Percentiles rank a stretch among this genome's conserved stretches.
These are phyloP conservation scores for Jatropha podagrica DNA, from an alignment of 441 rosid genomes.

Conservation along the genomic window DNA sequence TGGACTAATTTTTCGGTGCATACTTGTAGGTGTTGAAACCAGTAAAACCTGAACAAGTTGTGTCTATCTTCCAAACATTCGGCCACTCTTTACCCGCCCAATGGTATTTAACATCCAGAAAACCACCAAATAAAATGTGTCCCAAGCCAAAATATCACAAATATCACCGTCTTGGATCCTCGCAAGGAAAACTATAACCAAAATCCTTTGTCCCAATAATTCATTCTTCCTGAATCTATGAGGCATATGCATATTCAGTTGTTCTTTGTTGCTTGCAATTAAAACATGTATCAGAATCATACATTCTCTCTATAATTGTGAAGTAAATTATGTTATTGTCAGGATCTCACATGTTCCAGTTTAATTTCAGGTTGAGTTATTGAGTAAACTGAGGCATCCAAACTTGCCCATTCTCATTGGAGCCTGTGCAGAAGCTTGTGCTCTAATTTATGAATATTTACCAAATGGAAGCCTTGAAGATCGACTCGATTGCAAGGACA, in stretches of 20 bases:
- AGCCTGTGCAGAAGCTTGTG: slow-evolving; percentile 78
- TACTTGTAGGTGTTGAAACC: background rate
- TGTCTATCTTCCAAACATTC: background rate
- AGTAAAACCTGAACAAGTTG: background rate
- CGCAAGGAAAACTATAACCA: background rate
- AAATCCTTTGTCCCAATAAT: background rate
- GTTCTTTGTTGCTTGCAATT: background rate
- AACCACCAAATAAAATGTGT: background rate
- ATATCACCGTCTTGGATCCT: background rate
- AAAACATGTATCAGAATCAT: background rate
- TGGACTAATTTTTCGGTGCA: background rate
- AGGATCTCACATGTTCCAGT: slow-evolving; percentile 20
- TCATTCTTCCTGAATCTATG: background rate
- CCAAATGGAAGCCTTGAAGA: slow-evolving; percentile 93
- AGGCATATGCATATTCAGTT: background rate
- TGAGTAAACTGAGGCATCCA: slow-evolving; percentile 89
- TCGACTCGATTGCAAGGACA: slow-evolving; percentile 68
- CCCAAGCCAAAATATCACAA: background rate
- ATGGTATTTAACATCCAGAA: slow-evolving; percentile 1
- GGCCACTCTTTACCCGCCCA: no score
- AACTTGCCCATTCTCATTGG: slow-evolving; percentile 77
- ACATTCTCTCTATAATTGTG: background rate
- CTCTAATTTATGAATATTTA: slow-evolving; percentile 79
- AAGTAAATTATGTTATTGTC: slow-evolving; percentile 7
- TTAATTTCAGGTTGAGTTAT: slow-evolving; percentile 61